Percentiles rank a stretch among this genome's conserved stretches.
These are phyloP conservation scores for Silene uniflora DNA, from an alignment of 148 eudicot genomes.

Conservation along the genomic window DNA sequence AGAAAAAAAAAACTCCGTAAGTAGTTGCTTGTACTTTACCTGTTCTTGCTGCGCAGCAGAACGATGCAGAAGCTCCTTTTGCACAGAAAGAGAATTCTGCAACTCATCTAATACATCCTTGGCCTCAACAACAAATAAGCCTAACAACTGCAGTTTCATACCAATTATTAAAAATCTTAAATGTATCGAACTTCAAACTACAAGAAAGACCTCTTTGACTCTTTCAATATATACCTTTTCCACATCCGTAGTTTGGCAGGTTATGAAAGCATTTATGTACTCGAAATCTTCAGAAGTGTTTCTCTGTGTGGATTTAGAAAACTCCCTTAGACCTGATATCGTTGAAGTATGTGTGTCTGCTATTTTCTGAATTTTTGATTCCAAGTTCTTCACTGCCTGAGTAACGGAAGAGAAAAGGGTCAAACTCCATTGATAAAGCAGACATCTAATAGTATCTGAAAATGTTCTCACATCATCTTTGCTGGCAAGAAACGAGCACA, in stretches of 20 bases:
- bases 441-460: neutral
- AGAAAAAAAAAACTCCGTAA: neutral
- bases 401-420: neutral
- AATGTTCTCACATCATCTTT: conserved; percentile 67
- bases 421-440: conserved; percentile 5
- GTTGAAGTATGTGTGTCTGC: conserved; percentile 46
- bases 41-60: conserved; percentile 73
- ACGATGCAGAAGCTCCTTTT: conserved; percentile 46
- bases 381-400: conserved; percentile 55
- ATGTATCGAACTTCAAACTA: neutral
- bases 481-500: conserved; percentile 57
- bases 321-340: conserved; percentile 40
- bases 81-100: conserved; percentile 47
- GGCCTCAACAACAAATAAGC: conserved; percentile 49
- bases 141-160: conserved; percentile 46
- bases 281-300: conserved; percentile 52
- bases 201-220: neutral
- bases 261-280: conserved; percentile 41
- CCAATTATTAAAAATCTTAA: neutral
- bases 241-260: conserved; percentile 38
- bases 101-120: conserved; percentile 46
- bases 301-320: conserved; percentile 40
- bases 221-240: conserved; percentile 48
- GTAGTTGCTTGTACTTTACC: conserved; percentile 32
- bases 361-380: conserved; percentile 57